Evolutionary conservation across 2,329 filamentous ascomycete species (phyloP), one percentile per base, ranked within the genome.

Genomic region (Phoma sp.): DNA sequence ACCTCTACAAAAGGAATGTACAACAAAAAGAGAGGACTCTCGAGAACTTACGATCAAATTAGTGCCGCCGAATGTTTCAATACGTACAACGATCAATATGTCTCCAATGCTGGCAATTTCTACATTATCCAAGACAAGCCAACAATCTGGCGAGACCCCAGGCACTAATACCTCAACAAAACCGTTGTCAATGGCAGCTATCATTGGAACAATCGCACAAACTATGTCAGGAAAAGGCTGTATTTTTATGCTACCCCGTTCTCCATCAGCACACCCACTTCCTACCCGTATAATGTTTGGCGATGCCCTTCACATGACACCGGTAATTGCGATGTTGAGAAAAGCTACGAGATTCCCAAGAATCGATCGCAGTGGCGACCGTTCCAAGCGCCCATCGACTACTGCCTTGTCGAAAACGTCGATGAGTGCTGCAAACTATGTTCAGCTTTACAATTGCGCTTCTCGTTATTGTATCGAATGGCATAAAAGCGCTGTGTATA

Each of bases 371-470:
- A 59, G 7, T 62, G 57, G 61, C 30, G 13, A 18, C 57, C 55
- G 1, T 62, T 48, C 7, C 55, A 47, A 6, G 45, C 23, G 5
- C 38, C 41, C 2, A 32, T 62, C 9, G 8, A 42, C 7, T 59
- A 68, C 33, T 73, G 69, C 42, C 24, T 71, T 2, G 55, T 58
- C 23, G 48, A 67, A 42, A 25, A 42, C 7, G 55, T 57, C 0
- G 41, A 61, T 2, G 66, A 70, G 30, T 33, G 52, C 1, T 51
- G 48, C 10, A 45, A 24, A 7, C n/a, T 52, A 23, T 27, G 1
- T 52, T 52, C 36, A 52, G 41, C 22, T 4, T 46, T 0, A 23
- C 8, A 4, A 46, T 52, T 36, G 48, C 48, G 7, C 13, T 9
- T 13, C n/a, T 52, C 9, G 43, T 52, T 5, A 9, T 52, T 2